A percentile compares a stretch with the other conserved stretches of the same genome.
Evolutionary conservation across 148 eudicot species (phyloP).

Genomic region (Dysphania ambrosioides): DNA sequence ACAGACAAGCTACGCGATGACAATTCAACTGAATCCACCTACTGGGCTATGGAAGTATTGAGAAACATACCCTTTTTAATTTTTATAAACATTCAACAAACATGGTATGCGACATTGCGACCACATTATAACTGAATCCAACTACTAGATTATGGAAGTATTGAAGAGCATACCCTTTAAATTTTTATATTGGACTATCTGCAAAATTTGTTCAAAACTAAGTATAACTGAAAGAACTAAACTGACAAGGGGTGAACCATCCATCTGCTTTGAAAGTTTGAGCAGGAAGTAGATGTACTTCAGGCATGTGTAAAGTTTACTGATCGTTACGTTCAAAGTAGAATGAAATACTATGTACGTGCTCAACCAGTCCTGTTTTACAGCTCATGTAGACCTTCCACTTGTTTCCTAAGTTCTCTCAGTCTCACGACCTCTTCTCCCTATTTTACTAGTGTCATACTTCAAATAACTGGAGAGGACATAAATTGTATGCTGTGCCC

Average conservation of each 20-base stretch:
- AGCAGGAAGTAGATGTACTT: background rate
- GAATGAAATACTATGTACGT: background rate
- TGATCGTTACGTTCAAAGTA: background rate
- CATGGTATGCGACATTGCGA: slow-evolving; percentile 1
- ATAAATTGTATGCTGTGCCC: background rate
- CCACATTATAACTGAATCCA: background rate
- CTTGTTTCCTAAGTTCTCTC: slow-evolving; percentile 1
- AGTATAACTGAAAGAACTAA: background rate
- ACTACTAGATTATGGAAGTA: background rate
- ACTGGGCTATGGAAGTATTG: background rate
- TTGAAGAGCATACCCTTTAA: background rate
- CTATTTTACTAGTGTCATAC: background rate
- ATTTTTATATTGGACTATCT: background rate
- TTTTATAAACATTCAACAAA: background rate
- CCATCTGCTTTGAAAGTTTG: background rate
- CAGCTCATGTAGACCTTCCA: background rate
- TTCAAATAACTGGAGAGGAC: background rate
- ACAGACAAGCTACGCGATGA: background rate
- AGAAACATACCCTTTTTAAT: background rate
- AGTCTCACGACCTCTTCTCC: background rate
- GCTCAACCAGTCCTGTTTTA: background rate
- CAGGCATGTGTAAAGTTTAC: background rate
- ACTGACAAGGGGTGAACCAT: background rate
- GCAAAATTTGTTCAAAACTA: background rate
- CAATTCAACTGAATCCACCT: background rate